A percentile compares a stretch with the other conserved stretches of the same genome.
phyloP scores from a whole-genome alignment of 306 rosid genomes.

The Mimosa bimucronata region DNA sequence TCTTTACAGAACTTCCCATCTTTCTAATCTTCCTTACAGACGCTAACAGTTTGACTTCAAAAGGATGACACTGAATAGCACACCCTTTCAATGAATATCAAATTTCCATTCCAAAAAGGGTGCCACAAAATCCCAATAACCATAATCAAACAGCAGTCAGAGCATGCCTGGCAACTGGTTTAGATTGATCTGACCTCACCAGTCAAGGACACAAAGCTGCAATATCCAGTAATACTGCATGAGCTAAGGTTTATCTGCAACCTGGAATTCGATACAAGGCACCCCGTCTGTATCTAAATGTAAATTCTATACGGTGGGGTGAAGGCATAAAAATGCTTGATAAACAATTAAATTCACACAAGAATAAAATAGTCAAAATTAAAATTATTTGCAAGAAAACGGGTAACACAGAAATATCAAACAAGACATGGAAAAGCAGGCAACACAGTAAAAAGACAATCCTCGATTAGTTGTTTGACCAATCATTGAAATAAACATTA shows the following conservation, averaged over 20 bases:
- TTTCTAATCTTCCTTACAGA: slow-evolving; percentile 36
- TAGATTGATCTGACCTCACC: slow-evolving; percentile 48
- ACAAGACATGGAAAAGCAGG: slow-evolving; percentile 1
- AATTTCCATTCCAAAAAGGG: slow-evolving; percentile 33
- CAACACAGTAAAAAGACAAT: slow-evolving; percentile 22
- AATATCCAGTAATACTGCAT: slow-evolving; percentile 54
- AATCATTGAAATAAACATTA: slow-evolving; percentile 12
- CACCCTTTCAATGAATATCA: slow-evolving; percentile 27
- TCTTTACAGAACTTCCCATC: slow-evolving; percentile 34
- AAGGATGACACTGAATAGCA: slow-evolving; percentile 36
- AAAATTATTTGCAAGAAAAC: slow-evolving; percentile 21
- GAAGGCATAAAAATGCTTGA: slow-evolving; percentile 43
- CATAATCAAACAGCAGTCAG: slow-evolving; percentile 40
- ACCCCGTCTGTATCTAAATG: slow-evolving; percentile 60
- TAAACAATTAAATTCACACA: slow-evolving; percentile 28
- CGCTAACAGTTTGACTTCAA: slow-evolving; percentile 32
- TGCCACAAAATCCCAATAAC: slow-evolving; percentile 38
- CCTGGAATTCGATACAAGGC: slow-evolving; percentile 74
- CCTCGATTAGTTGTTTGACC: slow-evolving; percentile 8
- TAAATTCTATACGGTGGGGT: slow-evolving; percentile 43
- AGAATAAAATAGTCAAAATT: background rate
- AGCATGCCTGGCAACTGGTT: slow-evolving; percentile 48
- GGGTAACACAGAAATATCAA: slow-evolving; percentile 23
- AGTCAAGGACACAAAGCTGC: slow-evolving; percentile 50
- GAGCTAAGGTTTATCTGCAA: slow-evolving; percentile 64